Conservation (phyloP, 345 rosid species). For the Noccaea caerulescens region DNA sequence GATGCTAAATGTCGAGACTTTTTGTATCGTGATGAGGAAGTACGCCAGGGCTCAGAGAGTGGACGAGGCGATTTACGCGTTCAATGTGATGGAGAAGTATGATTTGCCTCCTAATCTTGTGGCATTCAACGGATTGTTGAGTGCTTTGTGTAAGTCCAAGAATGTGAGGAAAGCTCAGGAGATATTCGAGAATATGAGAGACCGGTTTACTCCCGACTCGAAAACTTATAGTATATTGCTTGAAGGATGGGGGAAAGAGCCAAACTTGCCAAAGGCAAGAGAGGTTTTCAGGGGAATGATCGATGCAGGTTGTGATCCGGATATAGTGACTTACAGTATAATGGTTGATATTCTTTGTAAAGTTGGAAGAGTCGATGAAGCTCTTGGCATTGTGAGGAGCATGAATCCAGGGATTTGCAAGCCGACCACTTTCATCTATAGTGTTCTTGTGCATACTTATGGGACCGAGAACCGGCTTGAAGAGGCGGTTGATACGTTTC, state of each 20-base stretch:
- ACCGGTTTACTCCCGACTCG: constrained; percentile 56
- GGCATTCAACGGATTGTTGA: constrained; percentile 77
- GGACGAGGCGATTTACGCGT: constrained; percentile 82
- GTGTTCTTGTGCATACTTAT: constrained; percentile 78
- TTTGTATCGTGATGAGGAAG: constrained; percentile 89
- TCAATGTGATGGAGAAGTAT: constrained; percentile 87
- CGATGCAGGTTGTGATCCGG: constrained; percentile 67
- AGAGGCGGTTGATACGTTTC: constrained; percentile 77
- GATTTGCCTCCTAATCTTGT: constrained; percentile 62
- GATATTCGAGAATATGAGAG: constrained; percentile 70
- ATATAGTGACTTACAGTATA: constrained; percentile 82
- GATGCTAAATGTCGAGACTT: constrained; percentile 73
- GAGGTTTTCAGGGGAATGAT: constrained; percentile 78
- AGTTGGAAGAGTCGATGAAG: constrained; percentile 92
- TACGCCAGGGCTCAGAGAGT: constrained; percentile 78
- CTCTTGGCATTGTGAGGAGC: constrained; percentile 64
- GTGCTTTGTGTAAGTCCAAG: constrained; percentile 89
- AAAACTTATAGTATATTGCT: constrained; percentile 87
- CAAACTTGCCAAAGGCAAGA: constrained; percentile 84
- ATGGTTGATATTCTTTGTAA: constrained; percentile 89
- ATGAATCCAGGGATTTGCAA: constrained; percentile 60
- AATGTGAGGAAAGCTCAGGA: constrained; percentile 92
- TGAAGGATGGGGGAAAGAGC: constrained; percentile 92
- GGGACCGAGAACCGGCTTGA: constrained; percentile 77
- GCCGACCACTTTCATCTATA: constrained; percentile 80